Evolutionary conservation across 78 protist species (phyloP), one percentile per base, ranked within the genome.

Genomic region (Cavenderia fasciculata): DNA sequence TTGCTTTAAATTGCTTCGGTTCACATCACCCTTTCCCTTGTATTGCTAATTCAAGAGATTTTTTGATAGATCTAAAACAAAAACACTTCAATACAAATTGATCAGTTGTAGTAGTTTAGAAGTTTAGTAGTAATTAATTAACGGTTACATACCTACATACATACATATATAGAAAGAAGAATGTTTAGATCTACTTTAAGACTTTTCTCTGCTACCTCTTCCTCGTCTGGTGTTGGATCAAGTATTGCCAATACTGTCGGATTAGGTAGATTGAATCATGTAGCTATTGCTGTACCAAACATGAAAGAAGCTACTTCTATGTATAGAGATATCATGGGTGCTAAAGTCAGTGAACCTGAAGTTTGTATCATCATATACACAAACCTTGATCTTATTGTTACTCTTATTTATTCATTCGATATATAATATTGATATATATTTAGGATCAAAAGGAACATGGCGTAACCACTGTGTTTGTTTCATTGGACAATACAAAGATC

Each of bases 251-350:
- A 77, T 43, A 79, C 40, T 16, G 70, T 72, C 46, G 91, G 86
- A 18, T 40, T 95, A 18, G 99, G 99, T n/a, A 43, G 68, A 46
- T 92, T 97, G 40, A 96, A 96, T 68, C 99, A 97, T 59, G 96
- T 97, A 36, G 99, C 99, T 4, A 95, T 97, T 31, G 99, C 98
- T 0, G 97, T 96, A 19, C 97, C 98, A 6, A 79, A 96, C 44
- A 66, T 92, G 46, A 62, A 77, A 62, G 82, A 74, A 31, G 72
- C 96, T 5, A 10, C 74, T 23, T n/a, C 66, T 23, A 7, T 95
- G 31, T 95, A 96, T 69, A 38, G 94, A 21, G 94, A 94, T 43
- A 85, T 95, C 21, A 27, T 96, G 44, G 96, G 96, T 43, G 97
- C 96, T 8, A 52, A 85, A 2, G 97, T 97, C 51, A 85, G 96